Conservation (phyloP, 306 rosid species). For the Castanea mollissima region DNA sequence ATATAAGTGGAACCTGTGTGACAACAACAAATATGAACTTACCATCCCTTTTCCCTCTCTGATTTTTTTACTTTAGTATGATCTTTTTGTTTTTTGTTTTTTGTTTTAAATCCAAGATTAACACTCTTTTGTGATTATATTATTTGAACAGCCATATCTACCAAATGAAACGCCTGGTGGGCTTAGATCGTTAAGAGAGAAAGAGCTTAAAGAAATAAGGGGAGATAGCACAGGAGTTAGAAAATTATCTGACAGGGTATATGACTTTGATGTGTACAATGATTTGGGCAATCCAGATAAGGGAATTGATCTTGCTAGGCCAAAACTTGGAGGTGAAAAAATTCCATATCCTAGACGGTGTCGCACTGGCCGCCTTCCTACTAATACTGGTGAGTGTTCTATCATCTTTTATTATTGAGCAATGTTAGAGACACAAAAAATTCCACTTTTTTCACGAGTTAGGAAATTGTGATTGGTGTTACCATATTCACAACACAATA, state of each 20-base stretch:
- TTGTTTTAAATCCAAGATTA: not conserved
- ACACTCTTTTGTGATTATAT: not conserved
- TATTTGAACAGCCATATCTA: constrained; percentile 72
- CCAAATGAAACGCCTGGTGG: constrained; percentile 88
- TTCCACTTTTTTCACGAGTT: no score
- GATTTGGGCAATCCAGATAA: constrained; percentile 92
- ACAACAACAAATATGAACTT: not conserved
- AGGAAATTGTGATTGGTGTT: no score
- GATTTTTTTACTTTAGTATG: not conserved
- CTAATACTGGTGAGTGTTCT: constrained; percentile 44
- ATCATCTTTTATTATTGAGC: not conserved
- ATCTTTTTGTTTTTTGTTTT: not conserved
- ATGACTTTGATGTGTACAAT: constrained; percentile 76
- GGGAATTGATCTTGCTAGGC: constrained; percentile 67
- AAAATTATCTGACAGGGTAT: constrained; percentile 64
- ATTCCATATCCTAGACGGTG: constrained; percentile 88
- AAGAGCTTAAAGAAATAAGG: constrained; percentile 56
- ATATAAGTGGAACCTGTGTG: no score
- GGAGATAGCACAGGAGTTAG: constrained; percentile 80
- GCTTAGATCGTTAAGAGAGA: constrained; percentile 61
- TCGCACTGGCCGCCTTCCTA: constrained; percentile 87
- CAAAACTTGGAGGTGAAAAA: constrained; percentile 58
- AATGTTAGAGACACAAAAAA: no score
- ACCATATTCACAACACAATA: no score
- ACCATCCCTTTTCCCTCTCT: not conserved